Base-by-base conservation (phyloP, 2,329 filamentous ascomycete genomes). In the Arthrobotrys megalospora region DNA sequence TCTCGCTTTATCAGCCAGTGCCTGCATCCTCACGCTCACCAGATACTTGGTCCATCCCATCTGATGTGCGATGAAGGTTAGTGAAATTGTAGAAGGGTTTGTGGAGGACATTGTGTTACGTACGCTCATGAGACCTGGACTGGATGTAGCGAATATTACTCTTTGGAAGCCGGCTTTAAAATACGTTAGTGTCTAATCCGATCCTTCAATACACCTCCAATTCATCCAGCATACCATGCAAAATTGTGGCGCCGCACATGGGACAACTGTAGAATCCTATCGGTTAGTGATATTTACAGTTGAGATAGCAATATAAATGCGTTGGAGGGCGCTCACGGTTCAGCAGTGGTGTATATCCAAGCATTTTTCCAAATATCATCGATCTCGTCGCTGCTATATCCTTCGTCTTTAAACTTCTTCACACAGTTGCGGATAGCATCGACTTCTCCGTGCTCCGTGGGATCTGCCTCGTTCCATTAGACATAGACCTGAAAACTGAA, bases 281-380 rank as follows among this genome's bases (percentile, higher is more conserved):
- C 21, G n/a, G 8, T 38, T 32, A n/a, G n/a, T n/a, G n/a, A n/a
- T n/a, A n/a, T n/a, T n/a, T n/a, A n/a, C n/a, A n/a, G n/a, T n/a
- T n/a, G n/a, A 34, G 1, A 28, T 28, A n/a, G n/a, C n/a, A n/a
- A n/a, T n/a, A 28, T 5, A 28, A 28, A 28, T 28, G 24, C 24
- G 24, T 45, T 55, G 8, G 41, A 48, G 28, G 34, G 34, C 11
- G 7, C 55, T 28, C 28, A 77, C 73, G 73, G 73, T 34, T 77
- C 73, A 38, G 73, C 73, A 7, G 73, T 77, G 4, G 73, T 77
- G 28, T 77, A 77, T 21, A 77, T 77, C 73, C 73, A 77, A 52
- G 73, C 58, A 48, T 77, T 19, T 48, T 71, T 77, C 73, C 66
- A 77, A 8, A 77, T 63, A 11, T 43, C n/a, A n/a, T 43, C 16